Evolutionary conservation across 2,329 filamentous ascomycete genomes (phyloP), one percentile per base, ranked within the genome.

Genomic region (Claviceps spartinae): DNA sequence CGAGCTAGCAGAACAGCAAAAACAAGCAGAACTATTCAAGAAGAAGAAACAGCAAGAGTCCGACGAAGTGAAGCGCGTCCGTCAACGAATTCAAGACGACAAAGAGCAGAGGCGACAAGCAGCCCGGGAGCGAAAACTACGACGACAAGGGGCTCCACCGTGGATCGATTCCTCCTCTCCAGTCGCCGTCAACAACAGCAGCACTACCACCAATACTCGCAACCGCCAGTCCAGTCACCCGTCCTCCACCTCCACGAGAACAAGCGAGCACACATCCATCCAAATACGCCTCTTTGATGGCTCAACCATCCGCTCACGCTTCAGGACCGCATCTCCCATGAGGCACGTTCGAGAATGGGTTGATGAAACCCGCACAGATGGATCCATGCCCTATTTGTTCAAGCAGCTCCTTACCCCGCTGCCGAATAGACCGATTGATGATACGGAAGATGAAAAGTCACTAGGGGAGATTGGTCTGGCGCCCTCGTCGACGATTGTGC

Each of bases 251-350:
- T 61, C 60, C 5, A 63, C 57, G 18, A 61, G 54, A 37, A 37
- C 56, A 1, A 62, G 65, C 6, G 62, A 61, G 16, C 64, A 64
- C 58, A 64, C 69, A 1, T 78, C 83, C 18, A 70, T 96, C 1
- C 88, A 93, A 60, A 79, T 95, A 18, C 80, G 90, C 7, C 73
- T 95, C 0, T 86, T 94, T 52, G 88, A 96, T 62, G 91, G 91
- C 9, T 83, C 82, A 11, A 89, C 82, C 1, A 78, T 96, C 18
- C 81, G 88, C 42, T 77, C 75, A 3, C 81, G 78, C 18, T 95
- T 96, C 65, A 71, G 79, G 11, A 79, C 81, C 22, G 70, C 71
- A 2, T 73, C 78, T 6, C 85, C 77, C 0, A 73, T 96, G 3
- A 71, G 66, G 6, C 78, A 87, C 44, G 82, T 97, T 1, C 78